phyloP scores from a whole-genome alignment of 2,329 filamentous ascomycete species.

The Aspergillus pseudonomiae region DNA sequence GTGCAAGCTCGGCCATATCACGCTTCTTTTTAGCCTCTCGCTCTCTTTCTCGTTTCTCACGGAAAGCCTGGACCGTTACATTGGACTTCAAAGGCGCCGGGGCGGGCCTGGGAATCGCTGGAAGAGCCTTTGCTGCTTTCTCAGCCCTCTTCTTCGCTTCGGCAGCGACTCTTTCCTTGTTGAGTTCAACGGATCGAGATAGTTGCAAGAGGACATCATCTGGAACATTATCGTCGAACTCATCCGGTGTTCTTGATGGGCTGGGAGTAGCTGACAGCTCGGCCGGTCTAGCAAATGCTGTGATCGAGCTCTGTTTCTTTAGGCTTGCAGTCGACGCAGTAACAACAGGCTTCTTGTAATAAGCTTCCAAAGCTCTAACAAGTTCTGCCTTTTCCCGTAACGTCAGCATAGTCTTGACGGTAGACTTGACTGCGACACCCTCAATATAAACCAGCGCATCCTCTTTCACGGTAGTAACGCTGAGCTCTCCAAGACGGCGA shows the following conservation, averaged over 20 bases:
- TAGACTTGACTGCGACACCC: conserved; percentile 55
- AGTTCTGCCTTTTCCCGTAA: conserved; percentile 84
- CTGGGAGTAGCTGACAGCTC: conserved; percentile 40
- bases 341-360: conserved; percentile 49
- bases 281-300: conserved; percentile 41
- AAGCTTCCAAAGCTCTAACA: conserved; percentile 61
- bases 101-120: conserved; percentile 29
- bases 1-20: conserved; percentile 72
- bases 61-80: conserved; percentile 60
- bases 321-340: conserved; percentile 43
- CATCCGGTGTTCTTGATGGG: conserved; percentile 36
- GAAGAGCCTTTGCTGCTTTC: conserved; percentile 28
- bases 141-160: conserved; percentile 34
- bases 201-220: conserved; percentile 46
- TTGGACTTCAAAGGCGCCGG: conserved; percentile 32
- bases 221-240: conserved; percentile 45
- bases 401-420: conserved; percentile 76
- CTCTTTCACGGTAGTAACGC: conserved; percentile 67
- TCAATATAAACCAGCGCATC: conserved; percentile 66
- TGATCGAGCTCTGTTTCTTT: conserved; percentile 49
- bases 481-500: conserved; percentile 74
- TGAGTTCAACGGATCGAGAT: conserved; percentile 46
- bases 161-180: conserved; percentile 40
- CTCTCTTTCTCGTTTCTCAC: conserved; percentile 73
- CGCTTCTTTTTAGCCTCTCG: conserved; percentile 73